phyloP scores from a whole-genome alignment of 345 rosid genomes.

The Tarenaya hassleriana region DNA sequence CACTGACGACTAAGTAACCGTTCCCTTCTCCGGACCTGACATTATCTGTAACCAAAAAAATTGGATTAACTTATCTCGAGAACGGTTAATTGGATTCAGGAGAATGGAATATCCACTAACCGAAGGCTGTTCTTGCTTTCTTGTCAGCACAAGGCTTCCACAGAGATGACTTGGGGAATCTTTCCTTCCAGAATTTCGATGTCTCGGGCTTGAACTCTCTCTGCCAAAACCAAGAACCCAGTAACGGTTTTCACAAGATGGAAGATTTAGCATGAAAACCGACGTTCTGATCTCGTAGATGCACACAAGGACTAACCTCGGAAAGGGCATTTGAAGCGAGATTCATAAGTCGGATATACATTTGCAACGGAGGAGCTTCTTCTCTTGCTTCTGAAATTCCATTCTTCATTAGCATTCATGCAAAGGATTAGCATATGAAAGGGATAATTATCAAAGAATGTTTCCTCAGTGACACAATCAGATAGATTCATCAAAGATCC shows the following conservation, averaged over 20 bases:
- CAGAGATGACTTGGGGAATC: constrained; percentile 38
- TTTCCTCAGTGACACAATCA: background rate
- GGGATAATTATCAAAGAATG: background rate
- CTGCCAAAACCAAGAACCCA: constrained; percentile 29
- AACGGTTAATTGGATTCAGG: background rate
- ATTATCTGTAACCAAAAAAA: constrained; percentile 20
- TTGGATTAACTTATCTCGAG: too few relatives aligned
- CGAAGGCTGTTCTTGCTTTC: constrained; percentile 13
- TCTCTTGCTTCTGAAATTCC: constrained; percentile 14
- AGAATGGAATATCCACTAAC: background rate
- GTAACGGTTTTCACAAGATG: too few relatives aligned
- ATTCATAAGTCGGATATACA: constrained; percentile 62
- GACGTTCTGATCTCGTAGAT: background rate
- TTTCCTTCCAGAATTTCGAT: constrained; percentile 48
- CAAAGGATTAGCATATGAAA: background rate
- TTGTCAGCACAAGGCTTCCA: constrained; percentile 86
- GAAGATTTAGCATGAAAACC: background rate
- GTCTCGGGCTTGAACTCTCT: constrained; percentile 44
- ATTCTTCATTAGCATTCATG: constrained; percentile 32
- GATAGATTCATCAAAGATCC: background rate
- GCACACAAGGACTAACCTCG: constrained; percentile 41
- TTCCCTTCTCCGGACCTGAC: constrained; percentile 39
- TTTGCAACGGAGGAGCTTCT: constrained; percentile 44
- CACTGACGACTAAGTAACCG: constrained; percentile 77
- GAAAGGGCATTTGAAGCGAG: constrained; percentile 63